These are phyloP conservation scores for Tricholoma flavovirens DNA, from an alignment of 768 basidiomycete species.

Conservation along the genomic window DNA sequence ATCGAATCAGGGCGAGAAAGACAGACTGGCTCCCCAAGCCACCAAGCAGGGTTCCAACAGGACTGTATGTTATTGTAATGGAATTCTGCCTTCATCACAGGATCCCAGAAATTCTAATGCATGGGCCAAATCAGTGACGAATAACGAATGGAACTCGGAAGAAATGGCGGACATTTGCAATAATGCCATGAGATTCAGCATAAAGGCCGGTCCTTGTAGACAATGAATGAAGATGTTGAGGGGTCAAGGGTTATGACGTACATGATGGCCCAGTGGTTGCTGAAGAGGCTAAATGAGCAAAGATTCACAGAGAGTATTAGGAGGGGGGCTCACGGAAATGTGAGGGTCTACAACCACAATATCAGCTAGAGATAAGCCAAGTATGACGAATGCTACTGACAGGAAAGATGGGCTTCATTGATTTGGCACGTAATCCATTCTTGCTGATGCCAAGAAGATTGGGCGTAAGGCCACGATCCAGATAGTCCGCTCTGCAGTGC, in stretches of 20 bases:
- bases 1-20: not conserved
- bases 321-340: slow-evolving; percentile 69
- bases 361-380: slow-evolving; percentile 1
- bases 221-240: slow-evolving; percentile 2
- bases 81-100: slow-evolving; percentile 54
- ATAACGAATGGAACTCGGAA: not conserved
- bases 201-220: slow-evolving; percentile 77
- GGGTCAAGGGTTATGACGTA: slow-evolving; percentile 25
- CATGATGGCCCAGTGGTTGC: slow-evolving; percentile 91
- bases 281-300: slow-evolving; percentile 19
- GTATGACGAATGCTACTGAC: slow-evolving; percentile 34
- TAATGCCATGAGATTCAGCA: slow-evolving; percentile 86
- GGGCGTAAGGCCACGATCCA: slow-evolving; percentile 81
- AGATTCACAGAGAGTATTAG: not conserved
- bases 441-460: slow-evolving; percentile 76
- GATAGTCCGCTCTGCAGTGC: slow-evolving; percentile 67
- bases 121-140: not conserved
- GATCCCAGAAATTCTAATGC: slow-evolving; percentile 82
- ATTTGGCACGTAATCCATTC: slow-evolving; percentile 82
- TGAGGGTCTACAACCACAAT: slow-evolving; percentile 62
- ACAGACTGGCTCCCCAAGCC: slow-evolving; percentile 82
- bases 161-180: slow-evolving; percentile 63
- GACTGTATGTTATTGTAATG: slow-evolving; percentile 60
- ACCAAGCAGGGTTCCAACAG: slow-evolving; percentile 70
- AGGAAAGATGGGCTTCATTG: slow-evolving; percentile 83